Conservation (phyloP, 345 rosid genomes). For the Melastoma malabathricum region DNA sequence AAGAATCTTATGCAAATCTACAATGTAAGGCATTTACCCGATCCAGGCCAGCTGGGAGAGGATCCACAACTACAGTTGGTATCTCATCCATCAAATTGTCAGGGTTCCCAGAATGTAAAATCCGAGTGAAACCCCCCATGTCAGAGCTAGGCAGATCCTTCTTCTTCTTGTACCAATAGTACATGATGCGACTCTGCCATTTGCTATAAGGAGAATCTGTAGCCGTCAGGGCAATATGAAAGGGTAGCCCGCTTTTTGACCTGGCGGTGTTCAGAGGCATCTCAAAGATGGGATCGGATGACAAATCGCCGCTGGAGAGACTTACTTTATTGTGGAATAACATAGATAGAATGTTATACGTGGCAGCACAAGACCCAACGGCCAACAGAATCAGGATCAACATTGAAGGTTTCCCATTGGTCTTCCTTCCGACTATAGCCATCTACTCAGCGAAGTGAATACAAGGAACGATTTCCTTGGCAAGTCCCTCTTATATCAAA, state of each 20-base stretch:
- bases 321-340: constrained; percentile 29
- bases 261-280: constrained; percentile 40
- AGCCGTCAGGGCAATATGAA: constrained; percentile 85
- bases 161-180: constrained; percentile 83
- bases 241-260: constrained; percentile 26
- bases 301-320: constrained; percentile 18
- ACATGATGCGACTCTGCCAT: constrained; percentile 98
- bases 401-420: constrained; percentile 41
- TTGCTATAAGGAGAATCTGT: constrained; percentile 75
- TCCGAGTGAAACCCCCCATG: constrained; percentile 88
- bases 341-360: constrained; percentile 59
- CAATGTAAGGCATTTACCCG: constrained; percentile 27
- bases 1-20: no score
- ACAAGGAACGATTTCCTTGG: background rate
- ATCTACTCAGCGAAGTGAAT: background rate
- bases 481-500: background rate
- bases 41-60: constrained; percentile 85
- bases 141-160: constrained; percentile 70
- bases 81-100: constrained; percentile 91
- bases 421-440: constrained; percentile 22
- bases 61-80: constrained; percentile 78
- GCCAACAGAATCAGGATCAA: constrained; percentile 47
- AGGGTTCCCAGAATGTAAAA: constrained; percentile 73
- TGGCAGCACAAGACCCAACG: constrained; percentile 58
- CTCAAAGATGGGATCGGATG: constrained; percentile 52